Percentiles rank a stretch among this genome's conserved stretches.
Evolutionary conservation across 176 grass and related monocot genomes (phyloP).

Genomic region (Aegilops longissima): DNA sequence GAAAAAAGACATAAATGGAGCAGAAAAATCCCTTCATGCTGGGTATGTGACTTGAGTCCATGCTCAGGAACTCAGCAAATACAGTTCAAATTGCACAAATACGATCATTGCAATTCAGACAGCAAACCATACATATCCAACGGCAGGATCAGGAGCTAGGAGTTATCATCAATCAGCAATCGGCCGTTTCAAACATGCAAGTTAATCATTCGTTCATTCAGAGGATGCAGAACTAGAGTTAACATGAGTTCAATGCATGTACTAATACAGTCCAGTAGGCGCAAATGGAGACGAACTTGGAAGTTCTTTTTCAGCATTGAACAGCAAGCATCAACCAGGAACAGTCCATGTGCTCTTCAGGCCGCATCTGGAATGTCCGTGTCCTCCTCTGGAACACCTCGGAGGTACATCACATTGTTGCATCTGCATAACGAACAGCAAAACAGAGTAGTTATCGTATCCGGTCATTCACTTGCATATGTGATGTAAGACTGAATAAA

Average conservation of each 20-base stretch:
- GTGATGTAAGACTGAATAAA: neutral
- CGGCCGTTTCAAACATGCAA: neutral
- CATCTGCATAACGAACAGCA: slow-evolving; percentile 40
- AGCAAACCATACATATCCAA: neutral
- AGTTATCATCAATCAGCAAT: neutral
- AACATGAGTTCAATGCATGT: neutral
- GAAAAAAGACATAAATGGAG: neutral
- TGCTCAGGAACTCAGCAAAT: too few species aligned
- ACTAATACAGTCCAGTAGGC: neutral
- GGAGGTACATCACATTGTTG: slow-evolving; percentile 63
- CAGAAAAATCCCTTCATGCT: too few species aligned
- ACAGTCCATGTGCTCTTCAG: slow-evolving; percentile 15
- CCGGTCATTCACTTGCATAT: neutral
- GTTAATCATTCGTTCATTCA: neutral
- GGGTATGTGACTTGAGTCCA: too few species aligned
- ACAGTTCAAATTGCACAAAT: neutral
- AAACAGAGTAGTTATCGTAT: neutral
- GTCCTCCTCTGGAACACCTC: slow-evolving; percentile 60
- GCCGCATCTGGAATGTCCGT: slow-evolving; percentile 63
- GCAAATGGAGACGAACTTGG: neutral
- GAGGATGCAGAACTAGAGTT: neutral
- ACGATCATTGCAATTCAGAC: neutral
- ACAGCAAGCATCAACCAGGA: neutral
- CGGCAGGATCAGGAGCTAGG: neutral
- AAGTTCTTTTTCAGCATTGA: neutral